phyloP scores from a whole-genome alignment of 176 grass and related monocot species.

The Elaeis guineensis region DNA sequence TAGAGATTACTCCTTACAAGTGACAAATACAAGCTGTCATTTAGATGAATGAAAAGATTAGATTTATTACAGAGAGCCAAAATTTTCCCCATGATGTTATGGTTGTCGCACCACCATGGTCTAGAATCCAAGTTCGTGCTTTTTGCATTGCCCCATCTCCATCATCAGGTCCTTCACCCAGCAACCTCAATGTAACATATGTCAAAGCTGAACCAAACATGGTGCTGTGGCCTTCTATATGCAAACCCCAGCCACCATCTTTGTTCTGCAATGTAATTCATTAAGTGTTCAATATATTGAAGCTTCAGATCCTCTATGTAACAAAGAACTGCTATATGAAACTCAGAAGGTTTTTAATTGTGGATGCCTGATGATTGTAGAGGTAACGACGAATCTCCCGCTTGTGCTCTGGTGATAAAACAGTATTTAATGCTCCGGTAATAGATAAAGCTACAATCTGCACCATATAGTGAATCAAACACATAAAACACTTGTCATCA shows the following conservation, averaged over 20 bases:
- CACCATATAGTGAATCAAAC: background rate
- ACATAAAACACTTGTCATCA: too few relatives aligned
- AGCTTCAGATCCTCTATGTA: too few relatives aligned
- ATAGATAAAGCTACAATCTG: constrained; percentile 75
- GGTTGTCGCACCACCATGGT: constrained; percentile 69
- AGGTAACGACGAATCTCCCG: constrained; percentile 78
- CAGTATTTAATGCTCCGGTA: constrained; percentile 54
- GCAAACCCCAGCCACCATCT: constrained; percentile 94
- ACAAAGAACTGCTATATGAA: background rate
- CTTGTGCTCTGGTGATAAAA: constrained; percentile 57
- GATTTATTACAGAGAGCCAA: constrained; percentile 68
- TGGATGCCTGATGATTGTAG: constrained; percentile 73
- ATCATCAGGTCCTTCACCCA: constrained; percentile 56
- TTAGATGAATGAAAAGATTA: constrained; percentile 9
- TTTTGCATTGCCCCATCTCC: constrained; percentile 82
- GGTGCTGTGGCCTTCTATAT: constrained; percentile 82
- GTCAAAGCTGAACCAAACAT: constrained; percentile 90
- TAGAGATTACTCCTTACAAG: background rate
- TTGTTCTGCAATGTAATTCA: constrained; percentile 50
- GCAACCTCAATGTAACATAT: constrained; percentile 81
- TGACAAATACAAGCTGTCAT: background rate
- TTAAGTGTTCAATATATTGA: constrained; percentile 4
- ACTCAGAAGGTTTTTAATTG: background rate
- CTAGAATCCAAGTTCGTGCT: constrained; percentile 81
- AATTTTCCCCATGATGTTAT: constrained; percentile 96